Evolutionary conservation across 257 asterid species (phyloP).

Genomic region (Capsicum pubescens): DNA sequence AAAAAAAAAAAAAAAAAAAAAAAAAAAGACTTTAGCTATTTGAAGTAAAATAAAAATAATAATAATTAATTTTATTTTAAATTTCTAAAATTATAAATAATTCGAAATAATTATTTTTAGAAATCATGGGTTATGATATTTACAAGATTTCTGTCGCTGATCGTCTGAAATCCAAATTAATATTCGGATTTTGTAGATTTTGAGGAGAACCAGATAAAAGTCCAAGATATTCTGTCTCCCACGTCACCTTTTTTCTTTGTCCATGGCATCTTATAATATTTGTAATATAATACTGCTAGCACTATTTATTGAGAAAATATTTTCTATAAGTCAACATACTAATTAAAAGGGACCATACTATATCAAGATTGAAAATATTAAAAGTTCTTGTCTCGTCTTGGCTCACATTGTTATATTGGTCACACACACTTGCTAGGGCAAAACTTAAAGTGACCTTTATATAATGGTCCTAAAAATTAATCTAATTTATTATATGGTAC

Average conservation of each 20-base stretch:
- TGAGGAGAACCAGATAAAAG: conserved; percentile 17
- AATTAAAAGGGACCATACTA: conserved; percentile 17
- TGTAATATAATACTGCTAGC: neutral
- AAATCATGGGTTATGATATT: neutral
- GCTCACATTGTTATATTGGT: conserved; percentile 20
- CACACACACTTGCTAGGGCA: neutral
- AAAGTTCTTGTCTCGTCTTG: conserved; percentile 2
- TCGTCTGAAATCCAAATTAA: neutral
- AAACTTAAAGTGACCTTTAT: neutral
- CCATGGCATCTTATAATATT: neutral
- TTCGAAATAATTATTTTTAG: too few relatives aligned
- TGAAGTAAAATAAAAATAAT: too few relatives aligned
- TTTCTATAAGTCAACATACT: neutral
- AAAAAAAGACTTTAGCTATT: too few relatives aligned
- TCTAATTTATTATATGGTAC: neutral
- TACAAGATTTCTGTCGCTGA: neutral
- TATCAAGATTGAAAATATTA: conserved; percentile 13
- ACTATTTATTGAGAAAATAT: neutral
- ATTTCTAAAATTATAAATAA: too few relatives aligned
- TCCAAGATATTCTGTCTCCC: conserved; percentile 24
- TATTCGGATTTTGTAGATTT: neutral
- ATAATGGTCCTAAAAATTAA: conserved; percentile 12
- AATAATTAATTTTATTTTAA: too few relatives aligned
- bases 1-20: too few relatives aligned
- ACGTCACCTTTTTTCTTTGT: neutral